Evolutionary conservation across 805 yeast species (phyloP).

Genomic region (Zygotorulaspora danielsina): DNA sequence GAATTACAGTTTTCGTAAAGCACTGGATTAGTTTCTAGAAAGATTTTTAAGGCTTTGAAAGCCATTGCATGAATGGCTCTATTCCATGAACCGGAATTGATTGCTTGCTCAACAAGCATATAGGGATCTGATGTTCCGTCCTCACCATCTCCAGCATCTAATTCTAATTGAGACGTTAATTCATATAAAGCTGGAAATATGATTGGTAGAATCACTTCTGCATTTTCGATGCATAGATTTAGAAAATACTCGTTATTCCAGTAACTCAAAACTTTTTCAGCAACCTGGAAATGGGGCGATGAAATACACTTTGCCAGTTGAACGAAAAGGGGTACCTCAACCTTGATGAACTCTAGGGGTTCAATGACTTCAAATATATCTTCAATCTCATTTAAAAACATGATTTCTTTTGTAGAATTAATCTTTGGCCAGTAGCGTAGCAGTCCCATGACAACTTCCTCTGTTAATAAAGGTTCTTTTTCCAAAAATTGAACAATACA

Average conservation of each 20-base stretch:
- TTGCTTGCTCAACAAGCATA: conserved; percentile 38
- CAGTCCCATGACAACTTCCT: conserved; percentile 93
- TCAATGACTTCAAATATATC: conserved; percentile 96
- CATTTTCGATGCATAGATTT: conserved; percentile 83
- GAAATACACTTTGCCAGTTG: conserved; percentile 92
- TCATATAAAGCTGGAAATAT: conserved; percentile 87
- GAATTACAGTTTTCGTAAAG: conserved; percentile 91
- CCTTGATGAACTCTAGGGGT: conserved; percentile 84
- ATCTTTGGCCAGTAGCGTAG: conserved; percentile 95
- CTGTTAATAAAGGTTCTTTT: conserved; percentile 87
- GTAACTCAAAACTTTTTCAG: conserved; percentile 88
- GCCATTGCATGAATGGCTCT: conserved; percentile 89
- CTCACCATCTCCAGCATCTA: conserved; percentile 30
- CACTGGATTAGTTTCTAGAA: conserved; percentile 88
- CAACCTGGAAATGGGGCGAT: conserved; percentile 94
- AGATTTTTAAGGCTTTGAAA: conserved; percentile 82
- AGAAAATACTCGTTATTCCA: conserved; percentile 95
- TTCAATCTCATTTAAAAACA: conserved; percentile 93
- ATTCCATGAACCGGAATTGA: conserved; percentile 76
- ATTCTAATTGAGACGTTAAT: conserved; percentile 49
- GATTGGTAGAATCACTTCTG: conserved; percentile 88
- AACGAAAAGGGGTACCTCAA: conserved; percentile 88
- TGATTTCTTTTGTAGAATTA: conserved; percentile 89
- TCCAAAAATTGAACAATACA: conserved; percentile 95
- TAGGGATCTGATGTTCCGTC: conserved; percentile 35